Percentiles rank a stretch among this genome's conserved stretches.
phyloP scores from a whole-genome alignment of 164 flowering plant species.

The Stephania cephalantha region DNA sequence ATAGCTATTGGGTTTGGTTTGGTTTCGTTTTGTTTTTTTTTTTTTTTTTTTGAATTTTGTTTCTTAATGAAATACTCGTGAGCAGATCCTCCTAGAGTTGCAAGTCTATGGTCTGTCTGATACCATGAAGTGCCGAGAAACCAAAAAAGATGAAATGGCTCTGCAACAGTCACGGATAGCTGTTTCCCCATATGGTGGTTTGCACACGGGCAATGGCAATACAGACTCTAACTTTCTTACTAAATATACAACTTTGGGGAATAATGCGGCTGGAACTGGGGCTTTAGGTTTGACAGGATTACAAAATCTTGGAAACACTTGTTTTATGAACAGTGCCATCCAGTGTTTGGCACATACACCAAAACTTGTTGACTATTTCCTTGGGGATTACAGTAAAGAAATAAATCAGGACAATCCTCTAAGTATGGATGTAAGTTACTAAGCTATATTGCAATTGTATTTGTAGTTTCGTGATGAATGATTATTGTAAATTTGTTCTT shows the following conservation, averaged over 20 bases:
- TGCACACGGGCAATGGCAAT: slow-evolving; percentile 43
- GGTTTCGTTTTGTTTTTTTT: neutral
- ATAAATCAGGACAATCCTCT: slow-evolving; percentile 74
- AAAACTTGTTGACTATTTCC: slow-evolving; percentile 83
- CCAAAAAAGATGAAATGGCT: slow-evolving; percentile 50
- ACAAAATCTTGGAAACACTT: slow-evolving; percentile 92
- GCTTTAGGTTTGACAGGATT: slow-evolving; percentile 86
- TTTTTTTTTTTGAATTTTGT: neutral
- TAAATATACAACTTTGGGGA: slow-evolving; percentile 17
- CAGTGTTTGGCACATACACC: slow-evolving; percentile 96
- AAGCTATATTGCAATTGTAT: slow-evolving; percentile 5
- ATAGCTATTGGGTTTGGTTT: neutral
- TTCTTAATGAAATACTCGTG: slow-evolving; percentile 9
- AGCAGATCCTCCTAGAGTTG: slow-evolving; percentile 70
- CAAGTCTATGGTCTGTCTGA: slow-evolving; percentile 92
- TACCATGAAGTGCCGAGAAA: slow-evolving; percentile 51
- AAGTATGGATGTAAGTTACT: slow-evolving; percentile 70
- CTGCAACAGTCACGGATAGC: slow-evolving; percentile 23
- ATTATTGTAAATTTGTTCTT: slow-evolving; percentile 2
- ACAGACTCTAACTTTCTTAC: slow-evolving; percentile 21
- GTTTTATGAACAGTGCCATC: slow-evolving; percentile 91
- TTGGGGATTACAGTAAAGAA: slow-evolving; percentile 75
- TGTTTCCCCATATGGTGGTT: slow-evolving; percentile 30
- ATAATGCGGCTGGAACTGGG: slow-evolving; percentile 35
- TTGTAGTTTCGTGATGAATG: slow-evolving; percentile 1